phyloP scores from a whole-genome alignment of 176 grass and related monocot genomes.

The Triticum dicoccoides region DNA sequence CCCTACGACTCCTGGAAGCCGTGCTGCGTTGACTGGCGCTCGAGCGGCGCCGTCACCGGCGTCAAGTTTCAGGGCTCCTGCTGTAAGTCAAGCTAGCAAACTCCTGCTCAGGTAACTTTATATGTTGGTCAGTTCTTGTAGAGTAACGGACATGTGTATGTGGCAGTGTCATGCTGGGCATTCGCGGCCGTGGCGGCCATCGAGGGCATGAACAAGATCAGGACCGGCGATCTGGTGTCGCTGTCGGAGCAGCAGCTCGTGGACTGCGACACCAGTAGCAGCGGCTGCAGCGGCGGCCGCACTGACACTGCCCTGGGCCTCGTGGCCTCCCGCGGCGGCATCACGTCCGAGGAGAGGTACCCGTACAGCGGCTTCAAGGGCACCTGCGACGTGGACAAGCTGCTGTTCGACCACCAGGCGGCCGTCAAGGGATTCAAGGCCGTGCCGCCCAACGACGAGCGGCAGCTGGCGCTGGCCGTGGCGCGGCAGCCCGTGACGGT shows the following conservation, averaged over 20 bases:
- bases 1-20: not conserved
- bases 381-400: constrained; percentile 13
- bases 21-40: constrained; percentile 31
- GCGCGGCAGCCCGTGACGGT: constrained; percentile 44
- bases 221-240: constrained; percentile 25
- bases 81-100: not conserved
- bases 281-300: constrained; percentile 27
- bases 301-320: constrained; percentile 24
- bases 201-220: constrained; percentile 44
- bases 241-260: constrained; percentile 39
- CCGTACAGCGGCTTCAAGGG: constrained; percentile 1
- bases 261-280: constrained; percentile 29
- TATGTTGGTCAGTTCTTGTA: not conserved
- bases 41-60: constrained; percentile 26
- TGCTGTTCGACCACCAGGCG: not conserved
- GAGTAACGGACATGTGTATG: too few relatives aligned
- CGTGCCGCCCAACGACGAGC: constrained; percentile 32
- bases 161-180: constrained; percentile 31
- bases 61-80: constrained; percentile 19
- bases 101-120: not conserved
- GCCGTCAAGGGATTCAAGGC: not conserved
- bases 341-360: constrained; percentile 25
- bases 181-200: constrained; percentile 31
- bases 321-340: constrained; percentile 20
- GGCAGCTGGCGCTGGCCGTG: constrained; percentile 31